Conservation (phyloP, 2,329 filamentous ascomycete species). For the Talaromyces verruculosus region DNA sequence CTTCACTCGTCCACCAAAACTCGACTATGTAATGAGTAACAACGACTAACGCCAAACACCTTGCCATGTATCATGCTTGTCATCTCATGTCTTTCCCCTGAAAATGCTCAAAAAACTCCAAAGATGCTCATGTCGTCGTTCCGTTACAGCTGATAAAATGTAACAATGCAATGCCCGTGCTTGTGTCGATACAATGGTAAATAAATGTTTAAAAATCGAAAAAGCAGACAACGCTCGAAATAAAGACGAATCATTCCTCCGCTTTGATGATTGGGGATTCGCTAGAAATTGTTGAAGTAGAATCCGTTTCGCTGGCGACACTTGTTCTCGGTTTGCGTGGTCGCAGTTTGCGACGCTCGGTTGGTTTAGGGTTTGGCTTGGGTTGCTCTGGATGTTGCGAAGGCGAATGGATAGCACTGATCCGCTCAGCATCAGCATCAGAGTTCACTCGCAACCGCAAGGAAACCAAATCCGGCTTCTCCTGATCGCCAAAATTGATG, state of each 20-base stretch:
- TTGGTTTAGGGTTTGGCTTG: neutral
- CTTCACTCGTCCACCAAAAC: neutral
- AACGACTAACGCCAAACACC: slow-evolving; percentile 19
- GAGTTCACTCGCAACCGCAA: slow-evolving; percentile 37
- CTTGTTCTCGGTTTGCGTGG: slow-evolving; percentile 12
- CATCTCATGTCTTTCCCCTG: slow-evolving; percentile 3
- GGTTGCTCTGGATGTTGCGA: neutral
- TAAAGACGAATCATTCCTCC: slow-evolving; percentile 5
- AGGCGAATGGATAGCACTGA: slow-evolving; percentile 5
- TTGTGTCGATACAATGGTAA: slow-evolving; percentile 4
- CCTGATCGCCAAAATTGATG: slow-evolving; percentile 39
- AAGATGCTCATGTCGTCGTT: slow-evolving; percentile 16
- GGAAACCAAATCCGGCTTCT: slow-evolving; percentile 40
- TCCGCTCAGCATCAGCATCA: slow-evolving; percentile 25
- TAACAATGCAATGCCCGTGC: slow-evolving; percentile 10
- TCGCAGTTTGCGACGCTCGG: slow-evolving; percentile 16
- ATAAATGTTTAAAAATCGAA: neutral
- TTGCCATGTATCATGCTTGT: slow-evolving; percentile 18
- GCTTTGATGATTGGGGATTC: slow-evolving; percentile 1
- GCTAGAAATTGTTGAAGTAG: slow-evolving; percentile 1
- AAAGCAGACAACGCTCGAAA: slow-evolving; percentile 9
- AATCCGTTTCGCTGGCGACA: neutral
- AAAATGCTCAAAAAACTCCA: slow-evolving; percentile 21
- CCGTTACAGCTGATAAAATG: neutral
- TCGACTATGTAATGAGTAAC: slow-evolving; percentile 10